Percentiles rank a stretch among this genome's conserved stretches.
These are phyloP conservation scores for Dendrocalamus latiflorus DNA, from an alignment of 202 grass and related monocot genomes.

Conservation along the genomic window DNA sequence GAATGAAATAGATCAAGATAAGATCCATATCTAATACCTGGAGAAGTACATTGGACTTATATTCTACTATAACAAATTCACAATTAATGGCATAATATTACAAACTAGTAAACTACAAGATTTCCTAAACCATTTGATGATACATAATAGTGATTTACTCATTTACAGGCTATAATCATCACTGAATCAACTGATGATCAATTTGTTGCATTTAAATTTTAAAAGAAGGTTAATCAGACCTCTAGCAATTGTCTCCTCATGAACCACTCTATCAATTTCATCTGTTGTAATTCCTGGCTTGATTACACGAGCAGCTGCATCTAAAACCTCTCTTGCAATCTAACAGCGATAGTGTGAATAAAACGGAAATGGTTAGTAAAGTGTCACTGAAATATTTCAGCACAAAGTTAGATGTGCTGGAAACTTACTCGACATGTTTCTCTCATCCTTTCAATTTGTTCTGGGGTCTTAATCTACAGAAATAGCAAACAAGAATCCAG, in stretches of 20 bases:
- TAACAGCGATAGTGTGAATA: constrained; percentile 30
- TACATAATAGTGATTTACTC: background rate
- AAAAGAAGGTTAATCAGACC: constrained; percentile 42
- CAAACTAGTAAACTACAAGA: background rate
- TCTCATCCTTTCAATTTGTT: constrained; percentile 93
- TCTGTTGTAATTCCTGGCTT: constrained; percentile 95
- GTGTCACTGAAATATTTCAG: constrained; percentile 8
- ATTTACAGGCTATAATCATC: constrained; percentile 5
- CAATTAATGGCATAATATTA: background rate
- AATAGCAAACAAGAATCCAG: background rate
- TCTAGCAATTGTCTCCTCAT: constrained; percentile 83
- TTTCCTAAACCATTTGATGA: background rate
- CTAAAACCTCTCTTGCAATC: constrained; percentile 96
- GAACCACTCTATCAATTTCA: constrained; percentile 98
- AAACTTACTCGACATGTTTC: constrained; percentile 91
- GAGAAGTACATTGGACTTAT: background rate
- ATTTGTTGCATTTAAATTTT: constrained; percentile 8
- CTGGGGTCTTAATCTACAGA: constrained; percentile 85
- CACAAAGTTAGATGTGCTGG: background rate
- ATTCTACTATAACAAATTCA: background rate
- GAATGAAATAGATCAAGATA: constrained; percentile 6
- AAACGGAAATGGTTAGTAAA: constrained; percentile 32
- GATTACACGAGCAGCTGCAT: constrained; percentile 81
- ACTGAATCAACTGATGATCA: background rate
- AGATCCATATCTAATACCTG: constrained; percentile 6